Conservation (phyloP, 306 rosid genomes). For the Lithocarpus polystachyus region DNA sequence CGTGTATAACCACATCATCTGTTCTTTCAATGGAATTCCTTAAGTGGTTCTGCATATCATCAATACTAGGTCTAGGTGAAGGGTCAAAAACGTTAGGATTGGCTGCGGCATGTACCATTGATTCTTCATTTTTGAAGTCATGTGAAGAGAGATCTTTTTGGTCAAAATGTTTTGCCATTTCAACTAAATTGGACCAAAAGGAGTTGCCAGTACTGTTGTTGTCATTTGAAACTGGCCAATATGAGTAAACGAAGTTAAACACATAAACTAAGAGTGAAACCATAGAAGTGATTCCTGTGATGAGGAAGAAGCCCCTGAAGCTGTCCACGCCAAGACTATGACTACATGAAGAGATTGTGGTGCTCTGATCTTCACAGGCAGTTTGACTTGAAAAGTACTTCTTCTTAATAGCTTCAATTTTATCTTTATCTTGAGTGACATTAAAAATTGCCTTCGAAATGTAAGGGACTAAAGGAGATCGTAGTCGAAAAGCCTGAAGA, state of each 20-base stretch:
- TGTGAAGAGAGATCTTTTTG: not conserved
- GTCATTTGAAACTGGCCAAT: not conserved
- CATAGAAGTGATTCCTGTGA: slow-evolving; percentile 23
- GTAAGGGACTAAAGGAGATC: slow-evolving; percentile 34
- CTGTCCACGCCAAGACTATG: slow-evolving; percentile 24
- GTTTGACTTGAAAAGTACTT: slow-evolving; percentile 16
- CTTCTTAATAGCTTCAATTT: slow-evolving; percentile 14
- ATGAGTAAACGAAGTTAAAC: not conserved
- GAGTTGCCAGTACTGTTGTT: not conserved
- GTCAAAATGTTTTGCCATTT: slow-evolving; percentile 13
- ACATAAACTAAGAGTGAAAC: slow-evolving; percentile 4
- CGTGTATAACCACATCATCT: no score
- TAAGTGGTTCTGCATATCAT: no score
- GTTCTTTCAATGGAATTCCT: no score
- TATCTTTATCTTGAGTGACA: slow-evolving; percentile 23
- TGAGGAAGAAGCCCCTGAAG: slow-evolving; percentile 45
- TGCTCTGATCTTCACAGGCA: slow-evolving; percentile 4
- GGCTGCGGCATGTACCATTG: not conserved
- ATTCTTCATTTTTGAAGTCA: not conserved
- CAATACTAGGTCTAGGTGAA: no score
- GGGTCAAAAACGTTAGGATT: not conserved
- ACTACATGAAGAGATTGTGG: not conserved
- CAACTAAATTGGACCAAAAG: not conserved
- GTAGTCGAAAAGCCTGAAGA: slow-evolving; percentile 36
- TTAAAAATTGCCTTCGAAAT: slow-evolving; percentile 44